Conservation (phyloP, 2,329 filamentous ascomycete genomes). For the Pseudopyricularia cyperi region DNA sequence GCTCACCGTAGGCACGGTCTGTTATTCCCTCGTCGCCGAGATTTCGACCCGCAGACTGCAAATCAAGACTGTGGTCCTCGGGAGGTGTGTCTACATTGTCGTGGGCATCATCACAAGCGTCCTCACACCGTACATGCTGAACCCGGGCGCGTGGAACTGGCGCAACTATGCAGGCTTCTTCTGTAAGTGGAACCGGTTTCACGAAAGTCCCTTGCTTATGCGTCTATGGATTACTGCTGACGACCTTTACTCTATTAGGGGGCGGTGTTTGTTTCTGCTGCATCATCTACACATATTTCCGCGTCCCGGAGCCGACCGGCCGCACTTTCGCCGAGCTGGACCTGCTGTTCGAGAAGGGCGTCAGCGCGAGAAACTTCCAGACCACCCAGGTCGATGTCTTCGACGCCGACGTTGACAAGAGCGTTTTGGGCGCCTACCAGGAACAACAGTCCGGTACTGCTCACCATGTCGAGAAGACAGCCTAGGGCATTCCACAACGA, state of each 20-base stretch:
- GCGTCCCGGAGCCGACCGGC: conserved; percentile 66
- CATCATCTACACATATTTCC: conserved; percentile 70
- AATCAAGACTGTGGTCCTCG: conserved; percentile 85
- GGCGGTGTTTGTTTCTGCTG: conserved; percentile 68
- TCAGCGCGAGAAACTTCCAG: conserved; percentile 63
- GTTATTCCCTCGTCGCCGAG: conserved; percentile 79
- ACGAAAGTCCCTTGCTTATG: neutral
- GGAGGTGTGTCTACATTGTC: conserved; percentile 68
- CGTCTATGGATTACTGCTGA: neutral
- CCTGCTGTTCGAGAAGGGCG: conserved; percentile 62
- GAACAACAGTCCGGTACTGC: conserved; percentile 13
- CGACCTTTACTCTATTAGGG: conserved; percentile 14
- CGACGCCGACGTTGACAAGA: conserved; percentile 32
- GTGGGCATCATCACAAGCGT: conserved; percentile 72
- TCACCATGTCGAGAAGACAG: conserved; percentile 1
- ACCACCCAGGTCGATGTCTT: conserved; percentile 43
- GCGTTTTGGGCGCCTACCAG: conserved; percentile 35
- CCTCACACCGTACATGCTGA: conserved; percentile 85
- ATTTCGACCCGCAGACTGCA: conserved; percentile 70
- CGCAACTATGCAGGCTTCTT: conserved; percentile 80
- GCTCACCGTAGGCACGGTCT: conserved; percentile 76
- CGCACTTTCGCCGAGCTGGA: conserved; percentile 81
- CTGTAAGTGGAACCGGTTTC: conserved; percentile 27
- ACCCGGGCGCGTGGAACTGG: conserved; percentile 80
- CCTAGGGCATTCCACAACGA: neutral